A percentile compares a stretch with the other conserved stretches of the same genome.
Conservation (phyloP, 106 monocot genomes). For the Dioscorea dumetorum region DNA sequence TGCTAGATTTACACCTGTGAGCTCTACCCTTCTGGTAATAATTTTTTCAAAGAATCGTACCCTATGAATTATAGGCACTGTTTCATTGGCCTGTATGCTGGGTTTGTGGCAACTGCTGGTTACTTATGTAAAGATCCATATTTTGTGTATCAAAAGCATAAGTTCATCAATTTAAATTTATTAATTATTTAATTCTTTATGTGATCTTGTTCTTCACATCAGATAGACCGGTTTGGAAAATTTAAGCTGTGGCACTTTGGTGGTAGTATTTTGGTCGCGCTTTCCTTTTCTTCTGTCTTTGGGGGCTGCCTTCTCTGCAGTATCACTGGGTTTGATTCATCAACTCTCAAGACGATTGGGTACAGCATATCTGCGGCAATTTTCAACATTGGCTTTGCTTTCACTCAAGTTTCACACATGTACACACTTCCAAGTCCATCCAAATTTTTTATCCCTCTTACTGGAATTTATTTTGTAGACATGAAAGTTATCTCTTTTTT, state of each 20-base stretch:
- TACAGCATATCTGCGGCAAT: constrained; percentile 89
- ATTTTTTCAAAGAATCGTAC: too few species aligned
- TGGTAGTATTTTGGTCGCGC: constrained; percentile 74
- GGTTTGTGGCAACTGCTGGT: too few species aligned
- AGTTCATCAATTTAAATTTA: too few species aligned
- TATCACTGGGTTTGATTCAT: constrained; percentile 42
- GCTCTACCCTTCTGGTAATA: too few species aligned
- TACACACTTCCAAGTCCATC: constrained; percentile 16
- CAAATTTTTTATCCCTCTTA: neutral
- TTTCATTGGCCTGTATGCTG: too few species aligned
- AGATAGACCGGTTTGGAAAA: constrained; percentile 91
- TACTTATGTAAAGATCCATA: too few species aligned
- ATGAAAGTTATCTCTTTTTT: neutral
- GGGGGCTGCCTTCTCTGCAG: constrained; percentile 75
- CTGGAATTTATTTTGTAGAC: neutral
- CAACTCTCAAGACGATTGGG: constrained; percentile 56
- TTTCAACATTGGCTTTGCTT: constrained; percentile 94
- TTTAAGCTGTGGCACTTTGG: constrained; percentile 92
- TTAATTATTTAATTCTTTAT: too few species aligned
- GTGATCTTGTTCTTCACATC: constrained; percentile 1
- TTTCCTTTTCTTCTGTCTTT: constrained; percentile 96
- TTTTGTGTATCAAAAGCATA: too few species aligned
- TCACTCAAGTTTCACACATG: constrained; percentile 96
- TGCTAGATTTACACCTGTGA: too few species aligned
- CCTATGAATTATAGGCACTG: too few species aligned